Evolutionary conservation across 192 early-diverging fungal genomes (phyloP).

Genomic region (Backusella tarrabulga): DNA sequence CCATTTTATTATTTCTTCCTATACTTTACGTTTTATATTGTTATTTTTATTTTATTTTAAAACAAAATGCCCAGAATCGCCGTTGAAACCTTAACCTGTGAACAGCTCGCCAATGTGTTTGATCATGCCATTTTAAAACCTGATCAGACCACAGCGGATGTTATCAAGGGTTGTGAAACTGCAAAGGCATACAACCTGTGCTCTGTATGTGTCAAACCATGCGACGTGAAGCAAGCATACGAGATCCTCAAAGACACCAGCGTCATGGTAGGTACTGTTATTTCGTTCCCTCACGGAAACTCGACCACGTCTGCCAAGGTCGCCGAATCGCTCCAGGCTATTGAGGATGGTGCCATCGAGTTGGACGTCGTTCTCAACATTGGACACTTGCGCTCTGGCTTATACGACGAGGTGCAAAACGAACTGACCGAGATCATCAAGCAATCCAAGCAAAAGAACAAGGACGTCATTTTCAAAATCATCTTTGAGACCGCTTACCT

Average conservation of each 20-base stretch:
- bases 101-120: slow-evolving; percentile 53
- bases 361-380: slow-evolving; percentile 62
- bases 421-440: slow-evolving; percentile 42
- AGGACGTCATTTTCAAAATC: slow-evolving; percentile 52
- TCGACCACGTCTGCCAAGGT: slow-evolving; percentile 49
- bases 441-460: slow-evolving; percentile 41
- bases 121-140: slow-evolving; percentile 60
- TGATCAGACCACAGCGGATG: slow-evolving; percentile 52
- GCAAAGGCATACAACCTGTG: slow-evolving; percentile 48
- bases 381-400: slow-evolving; percentile 48
- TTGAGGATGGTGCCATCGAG: slow-evolving; percentile 59
- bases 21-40: not conserved
- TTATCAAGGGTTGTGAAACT: slow-evolving; percentile 49
- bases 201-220: slow-evolving; percentile 63
- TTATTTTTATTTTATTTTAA: not conserved
- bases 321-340: slow-evolving; percentile 48
- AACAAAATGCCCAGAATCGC: not conserved
- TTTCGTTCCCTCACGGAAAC: slow-evolving; percentile 62
- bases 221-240: slow-evolving; percentile 52
- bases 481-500: slow-evolving; percentile 62
- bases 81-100: slow-evolving; percentile 43
- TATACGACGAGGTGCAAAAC: slow-evolving; percentile 37
- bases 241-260: slow-evolving; percentile 34
- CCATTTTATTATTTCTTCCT: not conserved
- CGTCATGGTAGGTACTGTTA: slow-evolving; percentile 60